A percentile compares a stretch with the other conserved stretches of the same genome.
phyloP scores from a whole-genome alignment of 257 asterid genomes.

The Solanum corneliomulleri region DNA sequence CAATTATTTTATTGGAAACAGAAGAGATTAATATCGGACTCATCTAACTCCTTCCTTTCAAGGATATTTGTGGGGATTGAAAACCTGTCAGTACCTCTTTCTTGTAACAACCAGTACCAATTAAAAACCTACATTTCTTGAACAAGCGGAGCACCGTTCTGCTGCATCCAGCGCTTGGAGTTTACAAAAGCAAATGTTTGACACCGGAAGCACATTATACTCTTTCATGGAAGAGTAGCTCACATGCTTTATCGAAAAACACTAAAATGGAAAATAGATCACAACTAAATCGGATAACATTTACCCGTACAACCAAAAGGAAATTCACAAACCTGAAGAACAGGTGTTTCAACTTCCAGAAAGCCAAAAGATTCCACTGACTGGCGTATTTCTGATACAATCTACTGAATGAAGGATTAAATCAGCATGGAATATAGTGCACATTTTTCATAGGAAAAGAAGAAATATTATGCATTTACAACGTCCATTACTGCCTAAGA shows the following conservation, averaged over 20 bases:
- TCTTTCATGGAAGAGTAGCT: neutral
- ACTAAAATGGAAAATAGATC: neutral
- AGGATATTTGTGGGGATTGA: neutral
- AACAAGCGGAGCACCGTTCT: neutral
- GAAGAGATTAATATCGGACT: neutral
- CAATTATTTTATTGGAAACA: neutral
- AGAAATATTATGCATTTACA: neutral
- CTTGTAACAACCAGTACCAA: neutral
- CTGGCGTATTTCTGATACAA: constrained; percentile 85
- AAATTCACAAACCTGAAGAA: constrained; percentile 72
- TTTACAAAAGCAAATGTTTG: neutral
- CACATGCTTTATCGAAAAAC: neutral
- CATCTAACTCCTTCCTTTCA: neutral
- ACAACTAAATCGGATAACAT: neutral
- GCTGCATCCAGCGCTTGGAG: neutral
- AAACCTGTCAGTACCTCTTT: neutral
- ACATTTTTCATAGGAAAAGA: neutral
- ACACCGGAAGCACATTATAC: neutral
- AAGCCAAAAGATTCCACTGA: constrained; percentile 91
- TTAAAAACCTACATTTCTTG: neutral
- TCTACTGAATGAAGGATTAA: constrained; percentile 44
- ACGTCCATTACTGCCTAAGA: neutral
- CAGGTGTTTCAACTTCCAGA: constrained; percentile 93
- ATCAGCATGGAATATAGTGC: constrained; percentile 13
- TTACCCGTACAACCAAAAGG: neutral